Percentiles rank a stretch among this genome's conserved stretches.
Conservation (phyloP, 1,284 basidiomycete genomes). For the Leccinum huronense region DNA sequence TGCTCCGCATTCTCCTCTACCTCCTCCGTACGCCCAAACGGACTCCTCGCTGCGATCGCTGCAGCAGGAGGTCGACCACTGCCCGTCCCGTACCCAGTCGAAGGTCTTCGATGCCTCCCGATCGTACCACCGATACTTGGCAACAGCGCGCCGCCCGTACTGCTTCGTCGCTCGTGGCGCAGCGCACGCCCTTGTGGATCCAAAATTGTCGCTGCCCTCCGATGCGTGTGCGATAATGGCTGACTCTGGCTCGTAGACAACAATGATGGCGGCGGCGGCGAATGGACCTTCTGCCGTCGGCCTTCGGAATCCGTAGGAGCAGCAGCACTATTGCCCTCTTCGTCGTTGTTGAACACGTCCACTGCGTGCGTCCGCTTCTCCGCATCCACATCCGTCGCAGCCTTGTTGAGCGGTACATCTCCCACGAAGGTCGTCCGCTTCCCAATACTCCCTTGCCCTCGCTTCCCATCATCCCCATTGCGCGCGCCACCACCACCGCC, state of each 20-base stretch:
- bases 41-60: slow-evolving; percentile 37
- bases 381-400: slow-evolving; percentile 34
- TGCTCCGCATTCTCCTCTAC: slow-evolving; percentile 44
- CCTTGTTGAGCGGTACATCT: slow-evolving; percentile 44
- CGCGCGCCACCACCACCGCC: slow-evolving; percentile 24
- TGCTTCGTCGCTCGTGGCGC: slow-evolving; percentile 74
- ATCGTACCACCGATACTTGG: slow-evolving; percentile 52
- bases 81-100: slow-evolving; percentile 52
- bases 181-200: slow-evolving; percentile 59
- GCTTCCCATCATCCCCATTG: slow-evolving; percentile 41
- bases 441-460: slow-evolving; percentile 38
- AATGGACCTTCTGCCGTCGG: slow-evolving; percentile 26
- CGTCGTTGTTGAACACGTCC: slow-evolving; percentile 23
- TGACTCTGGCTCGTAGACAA: slow-evolving; percentile 53
- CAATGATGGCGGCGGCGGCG: slow-evolving; percentile 36
- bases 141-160: slow-evolving; percentile 63
- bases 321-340: background rate
- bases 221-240: slow-evolving; percentile 54
- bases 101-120: slow-evolving; percentile 64
- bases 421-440: slow-evolving; percentile 54
- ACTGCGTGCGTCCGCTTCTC: slow-evolving; percentile 21
- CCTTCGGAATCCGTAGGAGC: slow-evolving; percentile 19
- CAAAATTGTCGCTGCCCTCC: slow-evolving; percentile 70
- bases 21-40: slow-evolving; percentile 54
- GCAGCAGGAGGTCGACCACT: slow-evolving; percentile 35